phyloP scores from a whole-genome alignment of 1,284 basidiomycete genomes.

The Chiua sp. region DNA sequence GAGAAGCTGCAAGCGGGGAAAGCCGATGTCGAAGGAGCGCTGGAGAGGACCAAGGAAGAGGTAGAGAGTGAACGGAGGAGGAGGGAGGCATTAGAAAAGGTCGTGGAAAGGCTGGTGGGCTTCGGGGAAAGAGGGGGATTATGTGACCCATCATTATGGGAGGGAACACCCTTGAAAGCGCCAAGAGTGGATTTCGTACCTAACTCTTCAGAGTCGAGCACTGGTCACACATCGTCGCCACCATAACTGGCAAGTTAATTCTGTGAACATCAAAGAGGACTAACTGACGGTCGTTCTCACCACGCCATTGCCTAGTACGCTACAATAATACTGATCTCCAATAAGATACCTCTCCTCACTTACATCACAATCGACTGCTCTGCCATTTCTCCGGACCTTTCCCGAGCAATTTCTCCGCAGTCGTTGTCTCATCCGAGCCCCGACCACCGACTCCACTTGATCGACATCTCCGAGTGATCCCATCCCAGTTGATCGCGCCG shows the following conservation, averaged over 20 bases:
- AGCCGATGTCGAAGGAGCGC: slow-evolving; percentile 41
- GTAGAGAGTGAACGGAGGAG: slow-evolving; percentile 36
- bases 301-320: not conserved
- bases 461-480: not conserved
- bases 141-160: slow-evolving; percentile 55
- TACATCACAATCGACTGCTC: slow-evolving; percentile 13
- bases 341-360: slow-evolving; percentile 14
- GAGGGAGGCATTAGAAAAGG: slow-evolving; percentile 66
- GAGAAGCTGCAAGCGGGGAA: slow-evolving; percentile 47
- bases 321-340: no score
- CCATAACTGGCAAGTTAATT: slow-evolving; percentile 11
- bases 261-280: no score
- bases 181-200: slow-evolving; percentile 47
- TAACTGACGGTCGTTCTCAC: not conserved
- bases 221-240: not conserved
- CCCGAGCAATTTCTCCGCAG: slow-evolving; percentile 11
- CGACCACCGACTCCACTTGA: not conserved
- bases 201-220: not conserved
- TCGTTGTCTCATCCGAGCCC: slow-evolving; percentile 1
- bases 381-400: slow-evolving; percentile 21
- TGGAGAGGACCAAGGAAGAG: slow-evolving; percentile 42
- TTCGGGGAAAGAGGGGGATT: slow-evolving; percentile 74
- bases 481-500: slow-evolving; percentile 61
- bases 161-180: slow-evolving; percentile 56
- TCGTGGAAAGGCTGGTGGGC: slow-evolving; percentile 73